phyloP scores from a whole-genome alignment of 78 protist genomes.

The Mastigamoeba balamuthi region DNA sequence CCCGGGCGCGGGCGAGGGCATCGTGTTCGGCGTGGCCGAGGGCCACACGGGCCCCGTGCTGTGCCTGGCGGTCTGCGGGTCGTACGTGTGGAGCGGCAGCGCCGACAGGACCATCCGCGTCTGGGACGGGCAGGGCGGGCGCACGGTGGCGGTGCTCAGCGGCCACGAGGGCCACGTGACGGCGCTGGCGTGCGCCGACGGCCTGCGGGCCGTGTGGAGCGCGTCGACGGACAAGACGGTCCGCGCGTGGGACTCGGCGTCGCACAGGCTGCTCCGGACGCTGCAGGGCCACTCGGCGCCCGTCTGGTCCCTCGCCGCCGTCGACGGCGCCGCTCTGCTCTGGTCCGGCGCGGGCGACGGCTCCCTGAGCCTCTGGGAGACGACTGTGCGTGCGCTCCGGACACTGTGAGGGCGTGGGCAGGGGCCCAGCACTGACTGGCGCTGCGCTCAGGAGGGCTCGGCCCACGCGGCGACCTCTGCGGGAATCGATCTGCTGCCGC shows the following conservation, averaged over 20 bases:
- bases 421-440: too few relatives aligned
- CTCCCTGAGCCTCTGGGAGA: too few relatives aligned
- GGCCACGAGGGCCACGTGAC: neutral
- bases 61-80: conserved; percentile 13
- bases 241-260: neutral
- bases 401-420: too few relatives aligned
- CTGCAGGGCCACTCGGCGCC: too few relatives aligned
- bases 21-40: conserved; percentile 5
- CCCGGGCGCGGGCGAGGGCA: neutral
- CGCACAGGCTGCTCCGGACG: too few relatives aligned
- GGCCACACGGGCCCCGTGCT: neutral
- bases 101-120: conserved; percentile 46
- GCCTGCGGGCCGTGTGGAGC: neutral
- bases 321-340: too few relatives aligned
- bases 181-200: neutral
- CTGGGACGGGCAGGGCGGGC: conserved; percentile 24
- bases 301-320: too few relatives aligned
- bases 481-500: too few relatives aligned
- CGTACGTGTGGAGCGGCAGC: conserved; percentile 39
- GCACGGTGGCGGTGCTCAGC: neutral
- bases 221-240: neutral
- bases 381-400: too few relatives aligned
- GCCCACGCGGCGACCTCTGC: too few relatives aligned
- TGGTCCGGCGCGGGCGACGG: too few relatives aligned
- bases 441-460: too few relatives aligned